Base-by-base conservation (phyloP, 2,329 filamentous ascomycete species). In the Aspergillus bombycis region DNA sequence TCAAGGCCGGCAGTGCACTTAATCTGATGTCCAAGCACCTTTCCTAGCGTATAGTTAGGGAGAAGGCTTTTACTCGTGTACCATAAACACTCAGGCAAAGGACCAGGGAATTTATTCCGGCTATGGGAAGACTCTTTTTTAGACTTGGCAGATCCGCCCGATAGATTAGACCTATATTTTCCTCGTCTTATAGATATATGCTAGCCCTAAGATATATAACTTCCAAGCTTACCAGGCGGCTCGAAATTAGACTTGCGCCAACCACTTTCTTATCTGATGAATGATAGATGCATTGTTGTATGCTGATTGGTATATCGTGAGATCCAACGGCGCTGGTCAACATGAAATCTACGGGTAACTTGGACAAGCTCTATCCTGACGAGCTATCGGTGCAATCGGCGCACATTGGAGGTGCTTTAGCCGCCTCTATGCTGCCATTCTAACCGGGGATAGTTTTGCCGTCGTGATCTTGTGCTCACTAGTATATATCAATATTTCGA, bases 1-100 rank as follows among this genome's bases (percentile, higher is more conserved):
- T 99, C 88, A 94, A 93, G 87, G 96, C 98, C 81, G 95, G 95
- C 71, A 94, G 90, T 76, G 95, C 95, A 61, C 86, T 99, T 70
- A 99, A 99, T 89, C 97, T 94, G 74, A 99, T 99, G 94, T 94
- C 94, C 71, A 48, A 28, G 23, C 11, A 48, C 6, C 21, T 28
- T 26, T 9, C 45, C 14, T 48, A 26, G 45, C 14, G 4, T 8
- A 48, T 21, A 26, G 9, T 48, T 16, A 3, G 11, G 21, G 21
- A 48, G 21, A 36, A 36, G 14, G 5, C 12, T 16, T 36, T 16
- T 6, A 16, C 34, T 36, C 14, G 14, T 16, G 14, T 36, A 36
- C 34, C n/a, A 14, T 23, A 48, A 48, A 48, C 34, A 23, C n/a
- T n/a, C 41, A 43, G 7, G 41, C 19, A 21, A 9, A 10, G n/a